Evolutionary conservation across 352 stramenopile species (phyloP), one percentile per base, ranked within the genome.

Genomic region (Phytophthora nicotianae): DNA sequence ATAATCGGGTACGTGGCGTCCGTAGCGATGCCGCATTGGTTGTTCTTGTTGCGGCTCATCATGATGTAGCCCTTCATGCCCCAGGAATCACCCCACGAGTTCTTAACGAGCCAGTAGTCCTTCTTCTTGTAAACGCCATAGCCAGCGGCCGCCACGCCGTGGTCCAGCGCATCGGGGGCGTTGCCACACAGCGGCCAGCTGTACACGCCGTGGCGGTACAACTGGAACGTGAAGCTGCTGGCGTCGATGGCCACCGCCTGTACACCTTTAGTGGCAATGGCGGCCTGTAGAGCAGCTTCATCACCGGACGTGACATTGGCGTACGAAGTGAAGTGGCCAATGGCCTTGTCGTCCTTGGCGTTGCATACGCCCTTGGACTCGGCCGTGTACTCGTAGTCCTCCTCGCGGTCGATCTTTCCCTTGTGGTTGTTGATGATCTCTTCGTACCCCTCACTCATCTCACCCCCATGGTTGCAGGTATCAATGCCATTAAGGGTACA

Each of bases 361-460:
- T 76, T 81, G 79, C 88, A 96, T 45, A 82, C 81, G 1, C 86
- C 90, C 24, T 81, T 72, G 70, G 99, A 99, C 27, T 96, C 80
- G 2, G 81, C 91, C 17, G 77, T 72, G 76, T 99, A 99, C 27
- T 93, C 82, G 71, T 99, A 99, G 56, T 98, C 95, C 5, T 75
- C 68, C 70, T 99, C 96, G 2, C 80, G 86, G 72, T 95, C 98
- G 23, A 99, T 84, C 48, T 75, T 75, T 10, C 68, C 68, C 35
- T 86, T 80, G 20, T 86, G 83, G 53, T 96, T 86, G 8, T 83
- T 65, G 58, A 98, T 90, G 56, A 99, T 97, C 76, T 96, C 99
- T 43, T 91, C 76, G 68, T 99, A 99, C 2, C 95, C 96, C 64
- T 98, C 96, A 78, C 98, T 96, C 96, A 99, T 99, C 29, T 98